phyloP scores from a whole-genome alignment of 768 basidiomycete genomes.

The Galerina sulciceps region DNA sequence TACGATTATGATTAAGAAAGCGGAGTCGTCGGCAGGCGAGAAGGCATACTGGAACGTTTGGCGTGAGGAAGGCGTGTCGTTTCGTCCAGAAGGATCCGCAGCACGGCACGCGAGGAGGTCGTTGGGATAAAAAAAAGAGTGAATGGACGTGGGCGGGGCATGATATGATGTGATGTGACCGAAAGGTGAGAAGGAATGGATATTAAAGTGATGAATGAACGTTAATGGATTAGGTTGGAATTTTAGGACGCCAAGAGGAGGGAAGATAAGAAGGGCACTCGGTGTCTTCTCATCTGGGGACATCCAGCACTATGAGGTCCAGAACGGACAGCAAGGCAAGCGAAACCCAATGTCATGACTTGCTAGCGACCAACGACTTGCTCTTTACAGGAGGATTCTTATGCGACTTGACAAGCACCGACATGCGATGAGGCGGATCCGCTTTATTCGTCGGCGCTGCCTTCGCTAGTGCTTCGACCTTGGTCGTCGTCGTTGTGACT shows the following conservation, averaged over 20 bases:
- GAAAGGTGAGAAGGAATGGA: background rate
- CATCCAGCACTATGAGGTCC: background rate
- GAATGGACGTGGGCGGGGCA: too few relatives aligned
- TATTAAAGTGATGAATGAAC: background rate
- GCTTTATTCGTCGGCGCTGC: background rate
- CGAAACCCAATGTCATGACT: constrained; percentile 1
- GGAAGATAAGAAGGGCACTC: background rate
- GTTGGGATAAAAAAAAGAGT: too few relatives aligned
- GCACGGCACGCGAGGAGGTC: too few relatives aligned
- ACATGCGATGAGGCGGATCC: background rate
- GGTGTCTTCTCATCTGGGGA: background rate
- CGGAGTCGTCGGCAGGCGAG: too few relatives aligned
- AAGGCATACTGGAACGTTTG: too few relatives aligned
- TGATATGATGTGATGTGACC: too few relatives aligned
- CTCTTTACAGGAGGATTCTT: constrained; percentile 6
- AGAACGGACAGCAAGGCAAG: background rate
- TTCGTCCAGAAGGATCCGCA: too few relatives aligned
- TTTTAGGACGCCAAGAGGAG: background rate
- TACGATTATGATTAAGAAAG: too few relatives aligned
- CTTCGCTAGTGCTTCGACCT: background rate
- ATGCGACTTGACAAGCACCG: background rate
- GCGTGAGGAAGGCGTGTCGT: too few relatives aligned
- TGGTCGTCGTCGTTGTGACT: background rate
- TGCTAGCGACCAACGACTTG: background rate
- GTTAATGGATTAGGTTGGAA: background rate